Base-by-base conservation (phyloP, 2,329 filamentous ascomycete species). In the Pseudogymnoascus destructans region DNA sequence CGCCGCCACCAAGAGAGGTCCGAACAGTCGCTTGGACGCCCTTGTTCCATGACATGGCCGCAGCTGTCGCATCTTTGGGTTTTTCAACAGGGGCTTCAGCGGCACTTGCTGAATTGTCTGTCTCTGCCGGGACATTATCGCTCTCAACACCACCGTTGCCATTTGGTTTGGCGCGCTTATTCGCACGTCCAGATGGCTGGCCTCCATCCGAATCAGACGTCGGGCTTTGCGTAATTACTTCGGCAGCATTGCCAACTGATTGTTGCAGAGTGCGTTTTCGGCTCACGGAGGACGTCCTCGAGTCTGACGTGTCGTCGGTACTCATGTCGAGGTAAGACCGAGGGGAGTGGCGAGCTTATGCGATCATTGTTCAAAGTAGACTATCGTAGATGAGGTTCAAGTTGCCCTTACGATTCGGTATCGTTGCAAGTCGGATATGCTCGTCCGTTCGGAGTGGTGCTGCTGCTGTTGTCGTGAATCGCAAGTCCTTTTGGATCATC, bases 201-300 rank as follows among this genome's bases (percentile, higher is more conserved):
- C 46, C 15, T 52, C 46, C 46, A 19, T 52, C 46, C 3, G 46
- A 52, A 52, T 52, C 46, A 30, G 46, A 52, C 6, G n/a, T 5
- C 2, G 25, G 23, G 23, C 46, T 52, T 52, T 19, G 46, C n/a
- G 25, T n/a, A 27, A 15, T 17, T 17, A 7, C 46, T 52, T 52
- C 46, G 15, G 9, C 46, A 52, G 4, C 15, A 30, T 52, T 52
- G n/a, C 46, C 25, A 52, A 11, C 46, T 30, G 46, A 30, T 30
- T 52, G 46, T 9, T 52, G 46, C 5, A 52, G 25, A 6, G 46
- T 52, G 46, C 46, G 46, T 13, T 52, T 52, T n/a, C 46, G 46
- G 13, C 74, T 73, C 21, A 77, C 67, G 2, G 70, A 68, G 49
- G 73, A 73, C 35, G 73, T 77, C 54, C 76, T 70, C 15, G 76